phyloP scores from a whole-genome alignment of 768 basidiomycete species.

The Pleurotus ostreatus region DNA sequence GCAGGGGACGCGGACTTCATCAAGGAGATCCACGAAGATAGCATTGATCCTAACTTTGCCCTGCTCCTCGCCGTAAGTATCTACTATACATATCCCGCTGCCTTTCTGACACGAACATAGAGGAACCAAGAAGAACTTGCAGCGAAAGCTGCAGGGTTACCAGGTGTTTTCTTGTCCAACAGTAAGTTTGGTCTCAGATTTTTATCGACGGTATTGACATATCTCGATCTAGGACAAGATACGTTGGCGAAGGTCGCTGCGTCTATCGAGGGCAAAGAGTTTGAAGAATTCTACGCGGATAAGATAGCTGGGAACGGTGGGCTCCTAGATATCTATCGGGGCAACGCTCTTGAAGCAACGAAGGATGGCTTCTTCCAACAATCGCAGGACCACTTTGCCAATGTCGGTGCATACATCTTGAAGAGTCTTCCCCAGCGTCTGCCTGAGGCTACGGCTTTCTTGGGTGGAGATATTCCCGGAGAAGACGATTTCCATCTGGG shows the following conservation, averaged over 20 bases:
- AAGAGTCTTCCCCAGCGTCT: slow-evolving; percentile 36
- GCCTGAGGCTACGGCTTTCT: slow-evolving; percentile 37
- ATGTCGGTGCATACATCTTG: slow-evolving; percentile 30
- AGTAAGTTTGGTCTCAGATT: slow-evolving; percentile 28
- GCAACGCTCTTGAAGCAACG: slow-evolving; percentile 27
- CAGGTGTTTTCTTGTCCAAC: slow-evolving; percentile 28
- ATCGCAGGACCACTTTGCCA: slow-evolving; percentile 34
- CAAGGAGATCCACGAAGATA: slow-evolving; percentile 38
- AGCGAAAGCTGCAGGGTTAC: slow-evolving; percentile 28
- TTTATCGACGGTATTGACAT: background rate
- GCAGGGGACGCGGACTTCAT: slow-evolving; percentile 30
- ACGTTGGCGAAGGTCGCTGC: slow-evolving; percentile 33
- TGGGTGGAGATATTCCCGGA: slow-evolving; percentile 41
- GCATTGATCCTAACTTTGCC: slow-evolving; percentile 51
- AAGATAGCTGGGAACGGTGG: slow-evolving; percentile 36
- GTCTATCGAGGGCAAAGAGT: slow-evolving; percentile 27
- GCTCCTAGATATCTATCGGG: slow-evolving; percentile 37
- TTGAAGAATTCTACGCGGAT: slow-evolving; percentile 40
- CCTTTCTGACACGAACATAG: slow-evolving; percentile 19
- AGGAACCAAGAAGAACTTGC: slow-evolving; percentile 43
- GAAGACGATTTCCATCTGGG: slow-evolving; percentile 55
- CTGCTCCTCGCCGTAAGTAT: slow-evolving; percentile 32
- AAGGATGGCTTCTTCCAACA: slow-evolving; percentile 34
- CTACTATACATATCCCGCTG: background rate
- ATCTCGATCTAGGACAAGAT: slow-evolving; percentile 35